Evolutionary conservation across 2,329 filamentous ascomycete genomes (phyloP).

Genomic region (Ophiostoma novo-ulmi): DNA sequence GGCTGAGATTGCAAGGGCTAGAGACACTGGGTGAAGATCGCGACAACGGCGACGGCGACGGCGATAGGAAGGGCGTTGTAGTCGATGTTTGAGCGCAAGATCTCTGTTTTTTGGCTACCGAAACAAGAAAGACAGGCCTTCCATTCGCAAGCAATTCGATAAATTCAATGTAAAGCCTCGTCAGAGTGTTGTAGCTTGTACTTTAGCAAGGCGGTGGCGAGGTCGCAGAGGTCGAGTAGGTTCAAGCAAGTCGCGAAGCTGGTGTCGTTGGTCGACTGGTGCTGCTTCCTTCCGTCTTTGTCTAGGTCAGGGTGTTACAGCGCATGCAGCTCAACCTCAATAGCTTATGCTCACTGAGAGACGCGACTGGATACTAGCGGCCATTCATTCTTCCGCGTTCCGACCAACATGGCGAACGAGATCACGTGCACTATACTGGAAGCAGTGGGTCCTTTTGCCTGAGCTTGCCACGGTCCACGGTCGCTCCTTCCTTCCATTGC

Average conservation of each 20-base stretch:
- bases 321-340: constrained; percentile 9
- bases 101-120: background rate
- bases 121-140: background rate
- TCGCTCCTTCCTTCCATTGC: constrained; percentile 13
- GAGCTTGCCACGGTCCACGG: constrained; percentile 14
- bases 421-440: constrained; percentile 10
- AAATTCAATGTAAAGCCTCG: background rate
- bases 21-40: background rate
- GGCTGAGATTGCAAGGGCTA: background rate
- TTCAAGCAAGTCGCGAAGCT: background rate
- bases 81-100: background rate
- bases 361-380: constrained; percentile 14
- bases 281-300: constrained; percentile 1
- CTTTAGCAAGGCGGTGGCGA: background rate
- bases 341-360: background rate
- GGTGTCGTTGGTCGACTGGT: background rate
- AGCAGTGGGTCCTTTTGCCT: background rate
- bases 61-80: background rate
- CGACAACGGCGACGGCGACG: background rate
- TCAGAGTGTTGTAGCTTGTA: background rate
- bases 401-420: background rate
- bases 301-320: constrained; percentile 6
- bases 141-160: background rate
- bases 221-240: background rate
- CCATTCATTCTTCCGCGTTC: constrained; percentile 16